Percentiles rank a stretch among this genome's conserved stretches.
Conservation (phyloP, 139 green algal genomes). For the Coelastrella sp. region DNA sequence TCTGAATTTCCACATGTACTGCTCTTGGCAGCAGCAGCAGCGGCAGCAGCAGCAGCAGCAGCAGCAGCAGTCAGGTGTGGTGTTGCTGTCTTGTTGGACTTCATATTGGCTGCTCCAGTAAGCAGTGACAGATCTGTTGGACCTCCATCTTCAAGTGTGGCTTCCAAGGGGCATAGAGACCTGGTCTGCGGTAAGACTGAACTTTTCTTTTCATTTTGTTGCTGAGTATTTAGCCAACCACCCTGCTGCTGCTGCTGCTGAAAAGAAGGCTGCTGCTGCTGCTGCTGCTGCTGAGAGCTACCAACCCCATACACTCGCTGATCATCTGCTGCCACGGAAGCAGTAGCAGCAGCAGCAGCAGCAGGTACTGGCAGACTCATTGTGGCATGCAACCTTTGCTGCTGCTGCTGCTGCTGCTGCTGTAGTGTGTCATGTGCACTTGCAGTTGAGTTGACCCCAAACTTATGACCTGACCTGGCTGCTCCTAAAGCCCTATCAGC, state of each 20-base stretch:
- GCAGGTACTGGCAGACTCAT: not conserved
- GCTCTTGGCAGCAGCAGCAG: not conserved
- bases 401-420: conserved; percentile 2
- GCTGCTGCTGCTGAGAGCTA: not conserved
- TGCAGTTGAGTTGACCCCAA: not conserved
- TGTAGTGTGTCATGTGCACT: not conserved
- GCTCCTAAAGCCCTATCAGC: conserved; percentile 26
- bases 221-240: not conserved
- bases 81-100: not conserved
- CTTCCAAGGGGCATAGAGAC: too few species aligned
- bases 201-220: too few species aligned
- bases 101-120: not conserved
- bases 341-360: not conserved
- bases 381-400: not conserved
- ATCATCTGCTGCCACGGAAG: not conserved
- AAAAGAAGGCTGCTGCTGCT: not conserved
- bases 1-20: not conserved
- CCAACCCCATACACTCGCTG: not conserved
- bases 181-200: too few species aligned
- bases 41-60: not conserved
- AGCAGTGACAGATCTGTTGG: conserved; percentile 7
- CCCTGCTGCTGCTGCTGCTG: conserved; percentile 18
- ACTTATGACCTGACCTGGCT: not conserved
- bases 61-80: not conserved
- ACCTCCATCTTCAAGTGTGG: not conserved